Evolutionary conservation across 441 rosid genomes (phyloP).

Genomic region (Aleurites moluccanus): DNA sequence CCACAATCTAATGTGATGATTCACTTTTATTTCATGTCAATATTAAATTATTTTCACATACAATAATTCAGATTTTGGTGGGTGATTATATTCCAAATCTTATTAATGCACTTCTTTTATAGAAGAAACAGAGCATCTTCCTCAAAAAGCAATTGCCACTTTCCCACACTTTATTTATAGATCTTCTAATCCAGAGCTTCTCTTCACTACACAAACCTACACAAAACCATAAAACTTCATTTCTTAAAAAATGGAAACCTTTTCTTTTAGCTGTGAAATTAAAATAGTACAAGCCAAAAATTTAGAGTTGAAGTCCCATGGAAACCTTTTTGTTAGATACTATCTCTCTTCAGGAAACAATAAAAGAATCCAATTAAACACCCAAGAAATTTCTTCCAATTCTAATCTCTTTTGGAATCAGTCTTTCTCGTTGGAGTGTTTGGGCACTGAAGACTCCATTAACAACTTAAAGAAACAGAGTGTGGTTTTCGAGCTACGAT

Average conservation of each 20-base stretch:
- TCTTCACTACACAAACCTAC: constrained; percentile 9
- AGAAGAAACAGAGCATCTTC: neutral
- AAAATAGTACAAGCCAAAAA: constrained; percentile 65
- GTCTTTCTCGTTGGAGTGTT: constrained; percentile 60
- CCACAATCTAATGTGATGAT: constrained; percentile 13
- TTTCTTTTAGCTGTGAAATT: constrained; percentile 48
- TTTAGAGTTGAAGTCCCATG: constrained; percentile 42
- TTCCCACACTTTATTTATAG: neutral
- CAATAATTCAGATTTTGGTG: constrained; percentile 11
- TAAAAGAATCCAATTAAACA: constrained; percentile 56
- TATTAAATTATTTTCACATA: constrained; percentile 2
- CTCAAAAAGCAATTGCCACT: constrained; percentile 19
- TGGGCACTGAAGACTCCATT: constrained; percentile 47
- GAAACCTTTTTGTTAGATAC: constrained; percentile 57
- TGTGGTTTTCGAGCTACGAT: constrained; percentile 60
- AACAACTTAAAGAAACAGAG: constrained; percentile 43
- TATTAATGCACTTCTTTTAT: neutral
- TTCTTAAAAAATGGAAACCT: constrained; percentile 38
- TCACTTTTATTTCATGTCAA: constrained; percentile 14
- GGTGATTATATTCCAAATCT: constrained; percentile 9
- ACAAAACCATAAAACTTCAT: neutral
- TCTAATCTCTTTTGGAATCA: constrained; percentile 58
- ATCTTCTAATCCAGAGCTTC: neutral
- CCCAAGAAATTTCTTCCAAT: constrained; percentile 42
- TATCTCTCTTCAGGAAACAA: constrained; percentile 56